Percentiles rank a stretch among this genome's conserved stretches.
Conservation (phyloP, 2,329 filamentous ascomycete genomes). For the Aureobasidium melanogenum region DNA sequence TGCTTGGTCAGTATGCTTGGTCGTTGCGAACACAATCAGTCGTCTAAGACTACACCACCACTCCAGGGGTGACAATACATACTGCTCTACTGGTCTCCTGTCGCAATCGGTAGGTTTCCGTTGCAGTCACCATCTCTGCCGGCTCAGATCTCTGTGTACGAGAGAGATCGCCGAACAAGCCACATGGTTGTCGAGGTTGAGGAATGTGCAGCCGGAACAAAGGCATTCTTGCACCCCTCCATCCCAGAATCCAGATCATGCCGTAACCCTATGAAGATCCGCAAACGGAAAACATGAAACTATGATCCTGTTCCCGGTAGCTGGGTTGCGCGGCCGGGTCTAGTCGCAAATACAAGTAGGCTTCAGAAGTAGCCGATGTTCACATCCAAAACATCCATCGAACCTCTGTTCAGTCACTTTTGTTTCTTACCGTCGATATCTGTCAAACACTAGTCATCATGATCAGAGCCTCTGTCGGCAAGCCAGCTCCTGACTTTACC, state of each 20-base stretch:
- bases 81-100: no score
- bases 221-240: neutral
- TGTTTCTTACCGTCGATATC: neutral
- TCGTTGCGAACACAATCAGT: neutral
- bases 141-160: neutral
- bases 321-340: neutral
- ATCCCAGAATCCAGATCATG: neutral
- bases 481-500: slow-evolving; percentile 22
- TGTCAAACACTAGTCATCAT: neutral
- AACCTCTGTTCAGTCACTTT: neutral
- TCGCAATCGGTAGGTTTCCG: neutral
- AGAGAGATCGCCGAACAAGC: neutral
- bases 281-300: neutral
- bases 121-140: no score
- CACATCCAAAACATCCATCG: neutral
- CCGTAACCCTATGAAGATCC: neutral
- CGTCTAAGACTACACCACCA: neutral
- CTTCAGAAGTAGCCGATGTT: neutral
- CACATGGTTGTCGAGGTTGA: neutral
- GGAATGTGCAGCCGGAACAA: slow-evolving; percentile 10
- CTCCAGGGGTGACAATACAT: no score
- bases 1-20: no score
- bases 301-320: neutral
- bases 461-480: slow-evolving; percentile 17
- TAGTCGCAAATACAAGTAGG: neutral